Evolutionary conservation across 2,329 filamentous ascomycete genomes (phyloP).

Genomic region (Cadophora malorum): DNA sequence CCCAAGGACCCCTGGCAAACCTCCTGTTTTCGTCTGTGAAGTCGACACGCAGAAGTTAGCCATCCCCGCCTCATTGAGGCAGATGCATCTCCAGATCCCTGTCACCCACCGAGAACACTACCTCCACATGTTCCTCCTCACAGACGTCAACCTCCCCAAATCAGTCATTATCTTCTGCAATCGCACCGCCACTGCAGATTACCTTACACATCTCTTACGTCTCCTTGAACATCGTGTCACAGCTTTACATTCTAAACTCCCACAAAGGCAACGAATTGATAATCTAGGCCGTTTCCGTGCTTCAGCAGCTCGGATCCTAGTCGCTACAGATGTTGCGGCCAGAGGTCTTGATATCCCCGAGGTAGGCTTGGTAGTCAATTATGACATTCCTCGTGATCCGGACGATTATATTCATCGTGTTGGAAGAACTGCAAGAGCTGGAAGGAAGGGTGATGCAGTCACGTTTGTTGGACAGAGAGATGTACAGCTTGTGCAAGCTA

Average conservation of each 20-base stretch:
- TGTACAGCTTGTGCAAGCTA: slow-evolving; percentile 87
- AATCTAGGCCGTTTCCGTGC: slow-evolving; percentile 94
- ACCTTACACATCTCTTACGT: slow-evolving; percentile 86
- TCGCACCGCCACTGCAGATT: slow-evolving; percentile 84
- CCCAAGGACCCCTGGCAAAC: slow-evolving; percentile 71
- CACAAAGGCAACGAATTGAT: slow-evolving; percentile 82
- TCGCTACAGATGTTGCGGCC: slow-evolving; percentile 94
- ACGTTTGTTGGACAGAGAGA: slow-evolving; percentile 94
- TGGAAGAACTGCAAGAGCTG: slow-evolving; percentile 92
- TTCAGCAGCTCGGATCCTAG: slow-evolving; percentile 83
- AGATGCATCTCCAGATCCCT: slow-evolving; percentile 86
- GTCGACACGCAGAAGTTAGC: slow-evolving; percentile 77
- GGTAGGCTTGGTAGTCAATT: slow-evolving; percentile 90
- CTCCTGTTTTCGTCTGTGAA: slow-evolving; percentile 87
- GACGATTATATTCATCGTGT: slow-evolving; percentile 98
- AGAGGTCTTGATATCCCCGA: slow-evolving; percentile 95
- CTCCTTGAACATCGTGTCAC: slow-evolving; percentile 90
- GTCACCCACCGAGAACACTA: slow-evolving; percentile 95
- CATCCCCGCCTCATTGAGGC: slow-evolving; percentile 79
- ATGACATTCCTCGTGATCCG: slow-evolving; percentile 92
- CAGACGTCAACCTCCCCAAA: slow-evolving; percentile 75
- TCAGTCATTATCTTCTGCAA: slow-evolving; percentile 95
- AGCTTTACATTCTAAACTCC: slow-evolving; percentile 84
- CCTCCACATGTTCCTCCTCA: slow-evolving; percentile 86
- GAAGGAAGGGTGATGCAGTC: slow-evolving; percentile 79